Base-by-base conservation (phyloP, 129 eudicot species). In the Ambrosia artemisiifolia region DNA sequence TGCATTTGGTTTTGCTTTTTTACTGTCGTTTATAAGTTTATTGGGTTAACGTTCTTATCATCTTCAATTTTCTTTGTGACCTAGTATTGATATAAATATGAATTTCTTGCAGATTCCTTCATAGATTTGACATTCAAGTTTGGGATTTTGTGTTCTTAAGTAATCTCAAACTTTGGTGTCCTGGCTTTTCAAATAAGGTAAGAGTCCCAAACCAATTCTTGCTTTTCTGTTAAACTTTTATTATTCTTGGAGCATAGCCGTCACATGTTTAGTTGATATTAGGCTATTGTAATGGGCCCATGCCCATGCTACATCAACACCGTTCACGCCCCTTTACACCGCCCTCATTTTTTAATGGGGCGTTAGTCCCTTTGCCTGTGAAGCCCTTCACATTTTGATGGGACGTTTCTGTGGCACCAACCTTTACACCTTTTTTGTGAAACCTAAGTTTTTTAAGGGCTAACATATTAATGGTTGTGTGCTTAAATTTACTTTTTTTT, bases 121-220 rank as follows among this genome's bases (percentile, higher is more conserved):
- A 19, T 51, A 6, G 34, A 18, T 64, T 46, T 14, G 16, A 13
- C 67, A 33, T 62, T 42, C 49, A 76, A 43, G 83, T 78, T 74
- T 69, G 75, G 75, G 67, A 79, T 78, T 70, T 83, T 70, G 72
- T 17, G 69, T 72, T 79, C 65, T 55, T 7, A 75, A 59, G 63
- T 69, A 63, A 72, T 74, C 76, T 57, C 71, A 61, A 63, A 49
- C 69, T 56, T 65, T 19, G 30, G 67, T 35, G 34, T 36, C 10
- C 43, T 44, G 8, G n/a, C 56, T 64, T 9, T 77, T 65, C 75
- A 73, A 55, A 74, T 70, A 84, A 81, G 88, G 88, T 84, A 84
- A 81, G 83, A 70, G 81, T 77, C 72, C 50, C 70, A 67, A 72
- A 57, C 76, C 14, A 70, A 57, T 80, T 74, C 3, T 42, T 63